Evolutionary conservation across 768 basidiomycete species (phyloP).

Genomic region (Suillus luteus): DNA sequence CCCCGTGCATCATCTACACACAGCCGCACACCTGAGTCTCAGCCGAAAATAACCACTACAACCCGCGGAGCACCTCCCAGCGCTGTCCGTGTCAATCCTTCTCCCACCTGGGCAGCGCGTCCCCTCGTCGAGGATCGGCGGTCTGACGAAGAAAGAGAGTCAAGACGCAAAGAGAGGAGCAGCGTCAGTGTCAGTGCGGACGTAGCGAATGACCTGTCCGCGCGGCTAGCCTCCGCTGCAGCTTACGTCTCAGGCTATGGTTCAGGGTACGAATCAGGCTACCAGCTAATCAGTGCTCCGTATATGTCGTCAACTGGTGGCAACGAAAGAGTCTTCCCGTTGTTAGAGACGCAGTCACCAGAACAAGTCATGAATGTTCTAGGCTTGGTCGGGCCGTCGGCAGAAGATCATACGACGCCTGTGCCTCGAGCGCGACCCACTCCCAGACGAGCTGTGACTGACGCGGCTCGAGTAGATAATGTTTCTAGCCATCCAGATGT

Average conservation of each 20-base stretch:
- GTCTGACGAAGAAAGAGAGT: constrained; percentile 34
- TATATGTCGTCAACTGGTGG: constrained; percentile 25
- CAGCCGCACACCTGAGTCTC: constrained; percentile 11
- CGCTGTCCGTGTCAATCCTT: constrained; percentile 34
- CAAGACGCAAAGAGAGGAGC: constrained; percentile 17
- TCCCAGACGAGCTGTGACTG: constrained; percentile 26
- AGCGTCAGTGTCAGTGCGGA: neutral
- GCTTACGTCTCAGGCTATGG: constrained; percentile 40
- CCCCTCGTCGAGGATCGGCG: constrained; percentile 32
- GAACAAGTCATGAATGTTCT: constrained; percentile 26
- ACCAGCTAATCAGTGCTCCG: constrained; percentile 25
- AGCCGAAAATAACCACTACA: constrained; percentile 12
- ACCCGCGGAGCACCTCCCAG: constrained; percentile 31
- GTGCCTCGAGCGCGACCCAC: constrained; percentile 23
- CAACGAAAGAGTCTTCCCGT: constrained; percentile 31
- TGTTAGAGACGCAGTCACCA: constrained; percentile 28
- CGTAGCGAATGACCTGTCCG: constrained; percentile 11
- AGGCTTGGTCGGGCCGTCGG: constrained; percentile 29
- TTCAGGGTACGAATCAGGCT: constrained; percentile 35
- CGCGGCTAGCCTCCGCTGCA: constrained; percentile 36
- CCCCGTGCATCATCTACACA: constrained; percentile 17
- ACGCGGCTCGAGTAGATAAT: constrained; percentile 19
- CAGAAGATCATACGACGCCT: constrained; percentile 32
- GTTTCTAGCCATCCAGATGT: constrained; percentile 17
- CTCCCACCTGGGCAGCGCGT: constrained; percentile 33